These are phyloP conservation scores for Pseudoneurospora amorphoporcata DNA, from an alignment of 495 filamentous ascomycete genomes.

Conservation along the genomic window DNA sequence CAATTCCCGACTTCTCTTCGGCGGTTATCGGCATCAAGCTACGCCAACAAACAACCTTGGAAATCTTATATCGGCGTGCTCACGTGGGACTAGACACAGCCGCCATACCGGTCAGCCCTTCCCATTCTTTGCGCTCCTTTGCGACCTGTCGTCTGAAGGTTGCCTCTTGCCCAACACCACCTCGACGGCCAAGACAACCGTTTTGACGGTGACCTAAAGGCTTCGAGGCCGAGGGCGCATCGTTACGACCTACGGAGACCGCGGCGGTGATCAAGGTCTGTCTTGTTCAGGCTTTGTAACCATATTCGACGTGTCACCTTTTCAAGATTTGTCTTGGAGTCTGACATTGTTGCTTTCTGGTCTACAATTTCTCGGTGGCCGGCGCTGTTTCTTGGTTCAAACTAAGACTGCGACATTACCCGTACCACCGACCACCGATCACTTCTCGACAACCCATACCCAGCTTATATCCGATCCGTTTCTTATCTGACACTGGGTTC, in stretches of 20 bases:
- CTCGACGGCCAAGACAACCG: not conserved
- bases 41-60: not conserved
- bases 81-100: not conserved
- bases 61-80: not conserved
- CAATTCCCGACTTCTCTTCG: not conserved
- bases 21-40: not conserved
- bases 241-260: not conserved
- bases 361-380: not conserved
- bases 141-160: not conserved
- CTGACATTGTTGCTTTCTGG: not conserved
- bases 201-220: not conserved
- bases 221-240: not conserved
- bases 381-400: not conserved
- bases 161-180: not conserved
- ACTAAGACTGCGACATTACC: not conserved
- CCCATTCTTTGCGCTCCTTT: not conserved
- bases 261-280: not conserved
- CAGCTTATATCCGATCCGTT: not conserved
- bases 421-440: not conserved
- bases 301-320: not conserved
- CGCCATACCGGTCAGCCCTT: not conserved
- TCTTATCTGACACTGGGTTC: not conserved
- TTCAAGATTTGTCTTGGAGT: not conserved
- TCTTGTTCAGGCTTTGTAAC: not conserved
- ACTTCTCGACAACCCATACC: not conserved